These are phyloP conservation scores for Lepidium didymum DNA, from an alignment of 345 rosid genomes.

Conservation along the genomic window DNA sequence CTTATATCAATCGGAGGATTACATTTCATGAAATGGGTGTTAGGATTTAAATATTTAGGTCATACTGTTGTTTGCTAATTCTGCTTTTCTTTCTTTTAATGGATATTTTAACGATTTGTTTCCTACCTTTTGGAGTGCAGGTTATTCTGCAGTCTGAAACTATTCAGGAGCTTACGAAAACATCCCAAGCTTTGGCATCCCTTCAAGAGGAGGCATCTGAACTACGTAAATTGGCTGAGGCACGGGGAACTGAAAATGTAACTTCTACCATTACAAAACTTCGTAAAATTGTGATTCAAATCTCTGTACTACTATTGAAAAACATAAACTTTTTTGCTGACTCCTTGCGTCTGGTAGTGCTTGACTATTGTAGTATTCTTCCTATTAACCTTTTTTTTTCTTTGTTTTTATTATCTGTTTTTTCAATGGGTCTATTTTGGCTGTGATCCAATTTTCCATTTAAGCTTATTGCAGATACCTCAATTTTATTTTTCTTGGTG, in stretches of 20 bases:
- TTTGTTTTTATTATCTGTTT: neutral
- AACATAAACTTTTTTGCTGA: neutral
- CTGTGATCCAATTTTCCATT: neutral
- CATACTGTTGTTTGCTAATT: neutral
- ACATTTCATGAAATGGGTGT: neutral
- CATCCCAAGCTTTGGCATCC: slow-evolving; percentile 66
- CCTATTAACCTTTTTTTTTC: neutral
- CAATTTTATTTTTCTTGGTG: slow-evolving; percentile 7
- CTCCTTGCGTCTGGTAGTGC: neutral
- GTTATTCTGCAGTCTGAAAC: slow-evolving; percentile 92
- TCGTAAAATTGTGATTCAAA: neutral
- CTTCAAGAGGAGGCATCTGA: slow-evolving; percentile 73
- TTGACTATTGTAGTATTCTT: neutral
- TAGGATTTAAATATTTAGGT: neutral
- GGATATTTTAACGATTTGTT: neutral
- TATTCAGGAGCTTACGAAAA: slow-evolving; percentile 82
- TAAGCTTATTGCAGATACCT: neutral
- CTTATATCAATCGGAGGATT: neutral
- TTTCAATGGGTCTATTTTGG: neutral
- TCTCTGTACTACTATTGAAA: neutral
- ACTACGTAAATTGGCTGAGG: slow-evolving; percentile 58
- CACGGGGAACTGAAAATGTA: slow-evolving; percentile 63
- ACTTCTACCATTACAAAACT: slow-evolving; percentile 1
- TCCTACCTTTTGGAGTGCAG: slow-evolving; percentile 36
- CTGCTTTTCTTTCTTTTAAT: neutral